Percentiles rank a stretch among this genome's conserved stretches.
Evolutionary conservation across 2,329 filamentous ascomycete genomes (phyloP).

Genomic region (Corinectria fuckeliana): DNA sequence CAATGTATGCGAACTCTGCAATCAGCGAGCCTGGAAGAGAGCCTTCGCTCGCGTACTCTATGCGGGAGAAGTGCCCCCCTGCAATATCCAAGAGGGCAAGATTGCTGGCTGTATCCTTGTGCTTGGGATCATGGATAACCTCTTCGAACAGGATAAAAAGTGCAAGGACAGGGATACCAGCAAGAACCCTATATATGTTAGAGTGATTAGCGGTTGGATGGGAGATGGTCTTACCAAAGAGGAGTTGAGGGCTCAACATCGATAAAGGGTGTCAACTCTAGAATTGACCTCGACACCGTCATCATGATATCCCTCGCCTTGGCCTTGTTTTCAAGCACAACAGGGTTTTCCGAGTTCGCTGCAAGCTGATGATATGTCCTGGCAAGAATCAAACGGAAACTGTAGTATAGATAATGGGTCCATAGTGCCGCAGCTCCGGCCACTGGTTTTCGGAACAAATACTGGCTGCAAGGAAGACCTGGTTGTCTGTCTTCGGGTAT

Average conservation of each 20-base stretch:
- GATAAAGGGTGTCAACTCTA: slow-evolving; percentile 29
- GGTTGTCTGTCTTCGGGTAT: slow-evolving; percentile 22
- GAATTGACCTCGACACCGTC: slow-evolving; percentile 21
- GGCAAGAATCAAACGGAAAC: slow-evolving; percentile 23
- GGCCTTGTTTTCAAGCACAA: neutral
- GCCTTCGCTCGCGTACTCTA: slow-evolving; percentile 28
- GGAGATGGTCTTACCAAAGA: slow-evolving; percentile 20
- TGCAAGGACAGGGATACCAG: slow-evolving; percentile 28
- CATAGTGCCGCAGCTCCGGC: slow-evolving; percentile 19
- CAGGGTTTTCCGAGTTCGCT: neutral
- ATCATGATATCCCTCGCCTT: slow-evolving; percentile 17
- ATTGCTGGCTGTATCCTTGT: slow-evolving; percentile 22
- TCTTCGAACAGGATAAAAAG: slow-evolving; percentile 33
- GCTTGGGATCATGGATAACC: slow-evolving; percentile 26
- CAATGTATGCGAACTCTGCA: slow-evolving; percentile 31
- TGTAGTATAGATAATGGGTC: slow-evolving; percentile 30
- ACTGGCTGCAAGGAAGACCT: neutral
- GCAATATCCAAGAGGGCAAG: slow-evolving; percentile 31
- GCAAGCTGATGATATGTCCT: slow-evolving; percentile 22
- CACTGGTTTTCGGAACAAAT: slow-evolving; percentile 10
- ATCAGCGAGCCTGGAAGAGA: slow-evolving; percentile 24
- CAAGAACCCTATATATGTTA: slow-evolving; percentile 25
- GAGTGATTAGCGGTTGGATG: neutral
- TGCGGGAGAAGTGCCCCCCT: slow-evolving; percentile 27
- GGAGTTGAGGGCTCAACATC: slow-evolving; percentile 31